Evolutionary conservation across 2,329 filamentous ascomycete genomes (phyloP), one percentile per base, ranked within the genome.

Genomic region (Phaeosphaeriaceae sp.): DNA sequence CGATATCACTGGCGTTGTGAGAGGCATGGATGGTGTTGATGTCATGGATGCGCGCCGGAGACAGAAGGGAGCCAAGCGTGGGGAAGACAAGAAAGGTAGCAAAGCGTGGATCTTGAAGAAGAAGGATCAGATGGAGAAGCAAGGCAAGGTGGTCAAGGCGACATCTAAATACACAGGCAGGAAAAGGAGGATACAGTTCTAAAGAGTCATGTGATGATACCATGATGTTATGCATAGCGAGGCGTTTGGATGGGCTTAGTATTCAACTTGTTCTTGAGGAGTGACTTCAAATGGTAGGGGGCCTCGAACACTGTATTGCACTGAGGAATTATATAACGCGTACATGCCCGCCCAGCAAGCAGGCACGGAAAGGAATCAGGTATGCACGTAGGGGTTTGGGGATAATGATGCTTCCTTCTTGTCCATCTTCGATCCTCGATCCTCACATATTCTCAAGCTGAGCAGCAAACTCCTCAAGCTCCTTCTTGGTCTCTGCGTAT

Each of bases 121-220:
- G 73, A 95, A 94, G 79, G 88, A 91, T 59, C 91, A 96, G 77
- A 94, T 96, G 89, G 89, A 95, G 75, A 82, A 85, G 54, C 96
- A 97, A 76, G 94, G 94, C 37, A 97, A 94, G 79, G 83, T 97
- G 21, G 93, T 97, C 62, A 97, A 97, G 80, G 78, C 86, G 1
- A 91, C 83, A 47, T 96, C 90, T 42, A 97, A 95, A 76, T 99
- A 96, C 73, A 97, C 93, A 0, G 94, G 93, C 23, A 82, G 94
- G 64, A 96, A 92, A 79, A 84, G 94, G 74, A 84, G 89, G 50
- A 79, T 87, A 46, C 86, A 86, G 26, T 96, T 96, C 72, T 96
- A 79, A 56, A 56, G 42, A 42, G 17, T 12, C 23, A 52, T 54
- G 53, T 54, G 46, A 66, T 50, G 47, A 44, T 46, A 58, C 56